phyloP scores from a whole-genome alignment of 495 filamentous ascomycete species.

The Choiromyces venosus region DNA sequence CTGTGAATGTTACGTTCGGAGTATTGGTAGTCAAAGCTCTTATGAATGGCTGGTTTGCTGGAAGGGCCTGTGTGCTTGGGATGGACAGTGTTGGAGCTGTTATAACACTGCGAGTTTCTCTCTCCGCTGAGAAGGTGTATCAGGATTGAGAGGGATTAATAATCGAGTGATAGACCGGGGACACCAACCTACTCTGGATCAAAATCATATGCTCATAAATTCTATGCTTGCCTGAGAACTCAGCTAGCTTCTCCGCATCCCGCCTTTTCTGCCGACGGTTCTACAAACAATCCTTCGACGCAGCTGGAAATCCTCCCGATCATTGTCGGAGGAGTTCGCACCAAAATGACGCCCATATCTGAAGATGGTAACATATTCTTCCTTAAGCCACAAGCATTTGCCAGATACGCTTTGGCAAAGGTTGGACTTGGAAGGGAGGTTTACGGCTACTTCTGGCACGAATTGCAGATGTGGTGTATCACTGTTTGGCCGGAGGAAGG shows the following conservation, averaged over 20 bases:
- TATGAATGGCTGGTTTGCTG: constrained; percentile 6
- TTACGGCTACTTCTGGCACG: constrained; percentile 28
- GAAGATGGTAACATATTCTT: constrained; percentile 20
- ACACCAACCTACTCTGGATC: constrained; percentile 30
- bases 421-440: constrained; percentile 24
- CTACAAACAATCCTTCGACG: not conserved
- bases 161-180: constrained; percentile 11
- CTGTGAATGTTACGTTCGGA: constrained; percentile 23
- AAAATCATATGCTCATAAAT: constrained; percentile 22
- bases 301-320: constrained; percentile 21
- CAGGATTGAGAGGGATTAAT: not conserved
- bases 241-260: constrained; percentile 10
- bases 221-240: constrained; percentile 15
- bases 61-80: constrained; percentile 17
- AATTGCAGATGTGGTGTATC: constrained; percentile 30
- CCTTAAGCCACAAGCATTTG: constrained; percentile 13
- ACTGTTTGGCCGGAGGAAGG: constrained; percentile 25
- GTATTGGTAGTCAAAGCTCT: constrained; percentile 11
- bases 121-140: not conserved
- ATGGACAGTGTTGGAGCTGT: constrained; percentile 25
- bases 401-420: constrained; percentile 18
- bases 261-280: not conserved
- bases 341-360: constrained; percentile 28
- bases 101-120: constrained; percentile 19
- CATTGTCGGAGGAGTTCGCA: constrained; percentile 24